Evolutionary conservation across 371 early-diverging fungal genomes (phyloP), one percentile per base, ranked within the genome.

Genomic region (Caulochytrium protostelioides): DNA sequence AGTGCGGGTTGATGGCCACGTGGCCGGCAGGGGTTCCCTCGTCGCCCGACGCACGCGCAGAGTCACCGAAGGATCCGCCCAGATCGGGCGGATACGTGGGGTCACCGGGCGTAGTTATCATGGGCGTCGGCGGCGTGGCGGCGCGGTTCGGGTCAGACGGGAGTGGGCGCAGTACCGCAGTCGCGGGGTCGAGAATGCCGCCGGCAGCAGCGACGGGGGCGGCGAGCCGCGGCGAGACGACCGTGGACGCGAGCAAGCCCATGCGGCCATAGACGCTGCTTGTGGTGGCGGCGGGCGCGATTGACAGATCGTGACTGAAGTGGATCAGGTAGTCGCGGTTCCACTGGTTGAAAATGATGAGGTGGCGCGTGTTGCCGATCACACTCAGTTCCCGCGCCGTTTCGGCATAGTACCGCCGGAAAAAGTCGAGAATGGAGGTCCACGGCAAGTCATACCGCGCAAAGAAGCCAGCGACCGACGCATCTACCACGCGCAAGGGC

Each of bases 291-390:
- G 4, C 19, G 12, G 24, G 38, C 12, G 39, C 7, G 4, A 17
- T 19, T 13, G 30, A 15, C 37, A 31, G 20, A 28, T 37, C 45
- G 21, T 36, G 32, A 15, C 40, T 38, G 19, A 60, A 37, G 27
- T 61, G 54, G 3, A 61, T 22, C 20, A 56, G 30, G 35, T 53
- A 61, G 37, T 61, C 62, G n/a, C 30, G 32, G 37, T 61, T 53
- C 16, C 27, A 17, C 3, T 50, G 50, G 32, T 61, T 61, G 31
- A 53, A 49, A 15, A 61, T 35, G 10, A 55, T 19, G 32, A 61
- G 22, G 37, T 57, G 57, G 8, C 38, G 37, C 13, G 17, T 24
- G 18, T 25, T 22, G 0, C 35, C 35, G 3, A 32, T 27, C 15
- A 50, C 53, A 7, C 10, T 14, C 7, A 57, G 38, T 1, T 39